A percentile compares a stretch with the other conserved stretches of the same genome.
These are phyloP conservation scores for Pinguiococcus pyrenoidosus DNA, from an alignment of 108 stramenopile species.

Conservation along the genomic window DNA sequence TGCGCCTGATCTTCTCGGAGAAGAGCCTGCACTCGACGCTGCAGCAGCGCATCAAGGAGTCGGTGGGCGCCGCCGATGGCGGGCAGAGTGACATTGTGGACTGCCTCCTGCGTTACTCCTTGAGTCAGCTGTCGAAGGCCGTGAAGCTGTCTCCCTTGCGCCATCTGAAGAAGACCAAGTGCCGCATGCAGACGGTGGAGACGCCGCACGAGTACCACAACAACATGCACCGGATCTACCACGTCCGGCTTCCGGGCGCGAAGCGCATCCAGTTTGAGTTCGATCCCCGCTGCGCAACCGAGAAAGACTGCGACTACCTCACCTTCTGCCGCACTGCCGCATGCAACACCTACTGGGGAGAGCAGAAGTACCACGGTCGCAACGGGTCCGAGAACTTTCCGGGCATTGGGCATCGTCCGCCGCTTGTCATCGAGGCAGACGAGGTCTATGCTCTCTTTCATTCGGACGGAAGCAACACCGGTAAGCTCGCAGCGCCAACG, in stretches of 20 bases:
- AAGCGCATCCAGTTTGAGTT: slow-evolving; percentile 22
- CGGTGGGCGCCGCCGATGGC: no score
- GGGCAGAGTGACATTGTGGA: no score
- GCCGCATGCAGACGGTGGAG: slow-evolving; percentile 14
- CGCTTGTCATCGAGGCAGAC: slow-evolving; percentile 20
- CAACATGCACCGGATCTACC: slow-evolving; percentile 9
- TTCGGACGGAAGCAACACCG: slow-evolving; percentile 19
- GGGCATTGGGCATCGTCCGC: slow-evolving; percentile 9
- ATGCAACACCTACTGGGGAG: slow-evolving; percentile 7
- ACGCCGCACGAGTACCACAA: slow-evolving; percentile 21
- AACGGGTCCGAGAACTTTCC: slow-evolving; percentile 10
- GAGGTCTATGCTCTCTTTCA: slow-evolving; percentile 13
- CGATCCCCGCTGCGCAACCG: slow-evolving; percentile 13
- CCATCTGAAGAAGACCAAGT: no score
- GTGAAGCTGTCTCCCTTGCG: no score
- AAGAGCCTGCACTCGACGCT: no score
- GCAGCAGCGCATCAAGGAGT: no score
- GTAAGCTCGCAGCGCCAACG: no score
- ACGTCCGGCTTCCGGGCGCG: slow-evolving; percentile 18
- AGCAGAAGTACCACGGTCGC: slow-evolving; percentile 14
- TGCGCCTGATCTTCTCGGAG: no score
- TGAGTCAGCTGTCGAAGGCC: no score
- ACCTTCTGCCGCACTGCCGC: slow-evolving; percentile 8
- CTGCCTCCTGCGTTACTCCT: no score
- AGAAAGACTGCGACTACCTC: slow-evolving; percentile 22